Base-by-base conservation (phyloP, 805 yeast genomes). In the Ogataea wickerhamii region DNA sequence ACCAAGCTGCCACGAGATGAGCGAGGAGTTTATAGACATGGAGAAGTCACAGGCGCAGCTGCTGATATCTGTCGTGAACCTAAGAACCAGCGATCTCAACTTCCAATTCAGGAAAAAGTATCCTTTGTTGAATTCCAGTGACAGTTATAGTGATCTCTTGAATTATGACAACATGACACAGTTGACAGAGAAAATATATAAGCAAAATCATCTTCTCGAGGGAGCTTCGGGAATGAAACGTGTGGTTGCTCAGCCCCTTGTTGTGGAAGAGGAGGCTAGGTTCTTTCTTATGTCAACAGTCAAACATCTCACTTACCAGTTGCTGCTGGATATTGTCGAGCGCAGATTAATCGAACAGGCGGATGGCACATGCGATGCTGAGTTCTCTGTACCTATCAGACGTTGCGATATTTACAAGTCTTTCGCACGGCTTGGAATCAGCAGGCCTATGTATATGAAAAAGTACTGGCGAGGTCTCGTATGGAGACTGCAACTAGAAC, bases 1-100 rank as follows among this genome's bases (percentile, higher is more conserved):
- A 7, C 83, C 84, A 1, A 63, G 65, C 3, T 74, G 80, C 1
- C 56, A 63, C 41, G 85, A 79, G 47, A 64, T 78, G 63, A 70
- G 73, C 42, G 64, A 64, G 6, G 53, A 53, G 14, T 70, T 64
- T 39, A 49, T 72, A 1, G 51, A 56, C 5, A 51, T 71, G 44
- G 85, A 79, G 46, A 73, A 73, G 14, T 37, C 47, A 4, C 50
- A 52, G 30, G 49, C 62, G 2, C 19, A 22, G 5, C 25, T 40
- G 13, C 17, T 52, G 31, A 18, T 27, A 8, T 34, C 43, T 6
- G 44, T 38, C 16, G 19, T 41, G 18, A 43, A 44, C 24, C 26
- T 36, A 28, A 24, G 47, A 18, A 43, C 39, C 18, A 25, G 45
- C 6, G 47, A 47, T 32, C 28, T 38, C 26, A 38, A 41, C 17